Conservation (phyloP, 1,139 yeast genomes). For the Torulaspora pretoriensis region DNA sequence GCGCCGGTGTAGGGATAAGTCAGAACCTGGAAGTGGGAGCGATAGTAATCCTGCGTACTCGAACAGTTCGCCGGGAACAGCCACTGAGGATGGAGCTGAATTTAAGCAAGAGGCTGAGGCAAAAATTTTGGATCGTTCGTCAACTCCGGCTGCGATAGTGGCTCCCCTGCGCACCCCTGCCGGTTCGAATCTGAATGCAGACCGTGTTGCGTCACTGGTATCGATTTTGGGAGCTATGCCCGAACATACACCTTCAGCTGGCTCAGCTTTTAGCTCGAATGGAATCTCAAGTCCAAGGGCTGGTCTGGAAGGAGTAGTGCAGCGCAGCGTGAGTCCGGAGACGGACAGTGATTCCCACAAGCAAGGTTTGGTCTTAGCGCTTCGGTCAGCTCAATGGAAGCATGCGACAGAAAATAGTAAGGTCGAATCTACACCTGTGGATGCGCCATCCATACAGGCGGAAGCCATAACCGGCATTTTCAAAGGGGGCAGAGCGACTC, state of each 20-base stretch:
- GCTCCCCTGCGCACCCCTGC: not conserved
- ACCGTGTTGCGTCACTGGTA: constrained; percentile 20
- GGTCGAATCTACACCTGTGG: constrained; percentile 29
- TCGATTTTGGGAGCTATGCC: constrained; percentile 17
- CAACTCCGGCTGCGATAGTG: not conserved
- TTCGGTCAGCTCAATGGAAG: constrained; percentile 10
- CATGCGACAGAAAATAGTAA: constrained; percentile 19
- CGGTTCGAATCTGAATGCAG: constrained; percentile 6
- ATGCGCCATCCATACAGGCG: constrained; percentile 30
- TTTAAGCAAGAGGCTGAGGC: not conserved
- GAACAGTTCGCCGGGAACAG: not conserved
- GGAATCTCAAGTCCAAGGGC: not conserved
- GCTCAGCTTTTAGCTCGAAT: not conserved
- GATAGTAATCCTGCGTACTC: constrained; percentile 2
- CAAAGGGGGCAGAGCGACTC: constrained; percentile 29
- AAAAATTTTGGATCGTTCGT: not conserved
- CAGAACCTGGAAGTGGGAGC: constrained; percentile 5
- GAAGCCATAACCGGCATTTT: constrained; percentile 31
- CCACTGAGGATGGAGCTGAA: not conserved
- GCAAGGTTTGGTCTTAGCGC: not conserved
- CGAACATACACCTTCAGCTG: constrained; percentile 7
- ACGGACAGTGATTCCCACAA: not conserved
- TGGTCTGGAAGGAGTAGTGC: not conserved
- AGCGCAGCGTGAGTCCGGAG: not conserved
- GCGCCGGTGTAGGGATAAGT: constrained; percentile 13